Conservation (phyloP, 495 filamentous ascomycete genomes). For the Penicillium pulvis region DNA sequence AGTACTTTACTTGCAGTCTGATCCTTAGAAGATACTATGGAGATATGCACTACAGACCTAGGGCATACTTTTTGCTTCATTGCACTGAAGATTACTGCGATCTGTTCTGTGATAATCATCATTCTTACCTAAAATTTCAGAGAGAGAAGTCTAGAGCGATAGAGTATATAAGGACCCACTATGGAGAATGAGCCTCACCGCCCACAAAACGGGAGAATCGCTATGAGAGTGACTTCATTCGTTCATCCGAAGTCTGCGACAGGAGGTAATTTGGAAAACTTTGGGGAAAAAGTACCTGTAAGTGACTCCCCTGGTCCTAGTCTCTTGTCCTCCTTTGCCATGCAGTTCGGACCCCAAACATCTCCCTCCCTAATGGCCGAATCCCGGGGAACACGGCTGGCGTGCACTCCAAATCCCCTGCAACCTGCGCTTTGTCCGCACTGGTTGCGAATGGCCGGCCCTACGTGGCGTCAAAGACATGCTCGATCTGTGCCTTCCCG, state of each 20-base stretch:
- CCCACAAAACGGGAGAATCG: slow-evolving; percentile 26
- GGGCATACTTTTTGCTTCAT: no score
- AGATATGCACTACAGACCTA: no score
- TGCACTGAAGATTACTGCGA: no score
- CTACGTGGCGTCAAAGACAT: slow-evolving; percentile 34
- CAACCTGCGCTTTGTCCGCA: slow-evolving; percentile 33
- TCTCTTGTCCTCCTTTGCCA: not conserved
- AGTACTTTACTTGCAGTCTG: no score
- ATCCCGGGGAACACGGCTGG: slow-evolving; percentile 21
- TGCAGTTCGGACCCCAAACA: slow-evolving; percentile 6
- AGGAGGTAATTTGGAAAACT: slow-evolving; percentile 15
- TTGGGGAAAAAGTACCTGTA: slow-evolving; percentile 23
- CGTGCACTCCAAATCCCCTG: slow-evolving; percentile 21
- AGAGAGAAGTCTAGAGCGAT: not conserved
- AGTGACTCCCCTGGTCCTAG: slow-evolving; percentile 12
- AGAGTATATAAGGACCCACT: slow-evolving; percentile 3
- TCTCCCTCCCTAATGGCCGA: slow-evolving; percentile 8
- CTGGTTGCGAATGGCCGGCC: slow-evolving; percentile 20
- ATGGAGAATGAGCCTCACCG: slow-evolving; percentile 13
- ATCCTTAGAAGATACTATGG: no score
- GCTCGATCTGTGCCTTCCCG: slow-evolving; percentile 40
- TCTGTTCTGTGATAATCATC: no score
- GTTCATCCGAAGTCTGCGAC: slow-evolving; percentile 26
- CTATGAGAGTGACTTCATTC: slow-evolving; percentile 20
- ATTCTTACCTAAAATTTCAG: no score